These are phyloP conservation scores for Candida dajiaensis DNA, from an alignment of 805 yeast species.

Conservation along the genomic window DNA sequence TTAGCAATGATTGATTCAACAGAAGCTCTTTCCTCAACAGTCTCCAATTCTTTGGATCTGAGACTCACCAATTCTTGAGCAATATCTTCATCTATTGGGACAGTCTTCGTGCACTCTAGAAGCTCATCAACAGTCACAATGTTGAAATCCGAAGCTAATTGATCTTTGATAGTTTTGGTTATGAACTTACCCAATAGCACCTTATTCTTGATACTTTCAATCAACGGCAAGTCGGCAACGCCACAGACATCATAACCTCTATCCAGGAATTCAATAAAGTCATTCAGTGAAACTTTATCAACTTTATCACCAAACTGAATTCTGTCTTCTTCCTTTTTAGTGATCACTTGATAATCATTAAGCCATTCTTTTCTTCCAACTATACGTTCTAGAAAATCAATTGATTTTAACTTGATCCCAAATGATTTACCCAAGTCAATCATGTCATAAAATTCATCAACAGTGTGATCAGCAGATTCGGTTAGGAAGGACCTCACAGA, in stretches of 20 bases:
- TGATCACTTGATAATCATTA: conserved; percentile 19
- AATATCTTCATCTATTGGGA: conserved; percentile 19
- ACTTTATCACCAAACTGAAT: neutral
- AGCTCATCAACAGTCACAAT: conserved; percentile 9
- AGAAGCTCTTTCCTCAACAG: conserved; percentile 9
- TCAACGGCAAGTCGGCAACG: conserved; percentile 13
- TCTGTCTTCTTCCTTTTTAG: conserved; percentile 11
- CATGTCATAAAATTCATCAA: conserved; percentile 45
- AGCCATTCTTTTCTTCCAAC: conserved; percentile 36
- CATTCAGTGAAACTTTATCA: conserved; percentile 11
- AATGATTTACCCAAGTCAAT: conserved; percentile 54
- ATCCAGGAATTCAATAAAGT: conserved; percentile 16
- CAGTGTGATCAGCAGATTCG: conserved; percentile 19
- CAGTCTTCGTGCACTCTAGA: conserved; percentile 7
- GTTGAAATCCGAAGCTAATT: neutral
- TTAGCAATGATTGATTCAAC: conserved; percentile 5
- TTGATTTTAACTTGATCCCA: conserved; percentile 49
- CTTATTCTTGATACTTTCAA: conserved; percentile 7
- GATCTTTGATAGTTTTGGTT: conserved; percentile 7
- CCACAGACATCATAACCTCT: conserved; percentile 24
- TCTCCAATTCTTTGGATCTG: conserved; percentile 7
- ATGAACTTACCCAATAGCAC: conserved; percentile 13
- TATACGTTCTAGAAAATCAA: conserved; percentile 33
- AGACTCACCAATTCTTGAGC: conserved; percentile 12
- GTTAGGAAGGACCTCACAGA: conserved; percentile 37